These are phyloP conservation scores for Komagataella ulmi DNA, from an alignment of 805 yeast species.

Conservation along the genomic window DNA sequence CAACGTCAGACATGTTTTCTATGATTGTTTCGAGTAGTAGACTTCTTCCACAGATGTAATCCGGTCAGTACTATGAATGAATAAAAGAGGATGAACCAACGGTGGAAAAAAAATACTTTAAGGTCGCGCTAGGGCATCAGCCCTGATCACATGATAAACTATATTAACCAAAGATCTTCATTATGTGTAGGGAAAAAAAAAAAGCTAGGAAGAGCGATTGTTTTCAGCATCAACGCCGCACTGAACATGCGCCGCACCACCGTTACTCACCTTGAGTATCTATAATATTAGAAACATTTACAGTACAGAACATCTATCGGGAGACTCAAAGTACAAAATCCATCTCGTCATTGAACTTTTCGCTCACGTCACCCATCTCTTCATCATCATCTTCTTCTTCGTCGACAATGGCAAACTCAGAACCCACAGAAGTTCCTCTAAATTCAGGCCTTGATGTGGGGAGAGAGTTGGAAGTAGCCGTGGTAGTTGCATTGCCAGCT, in stretches of 20 bases:
- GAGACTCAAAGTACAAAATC: constrained; percentile 19
- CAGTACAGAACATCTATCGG: background rate
- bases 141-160: background rate
- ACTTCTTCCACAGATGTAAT: constrained; percentile 26
- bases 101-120: background rate
- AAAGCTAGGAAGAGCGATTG: background rate
- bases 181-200: background rate
- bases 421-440: constrained; percentile 8
- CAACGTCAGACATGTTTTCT: constrained; percentile 74
- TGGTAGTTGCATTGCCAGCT: background rate
- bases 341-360: constrained; percentile 20
- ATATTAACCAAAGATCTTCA: no score
- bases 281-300: background rate
- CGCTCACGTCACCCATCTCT: constrained; percentile 3
- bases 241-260: background rate
- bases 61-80: constrained; percentile 24
- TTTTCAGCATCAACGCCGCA: background rate
- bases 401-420: constrained; percentile 22
- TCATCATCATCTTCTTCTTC: constrained; percentile 11
- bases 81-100: background rate
- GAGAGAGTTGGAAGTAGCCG: background rate
- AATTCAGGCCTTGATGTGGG: constrained; percentile 1
- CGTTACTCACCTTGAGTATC: background rate
- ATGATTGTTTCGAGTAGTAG: constrained; percentile 6
- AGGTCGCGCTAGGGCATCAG: background rate